A percentile compares a stretch with the other conserved stretches of the same genome.
Conservation (phyloP, 1,139 yeast species). For the Entelexis sorbosivorans region DNA sequence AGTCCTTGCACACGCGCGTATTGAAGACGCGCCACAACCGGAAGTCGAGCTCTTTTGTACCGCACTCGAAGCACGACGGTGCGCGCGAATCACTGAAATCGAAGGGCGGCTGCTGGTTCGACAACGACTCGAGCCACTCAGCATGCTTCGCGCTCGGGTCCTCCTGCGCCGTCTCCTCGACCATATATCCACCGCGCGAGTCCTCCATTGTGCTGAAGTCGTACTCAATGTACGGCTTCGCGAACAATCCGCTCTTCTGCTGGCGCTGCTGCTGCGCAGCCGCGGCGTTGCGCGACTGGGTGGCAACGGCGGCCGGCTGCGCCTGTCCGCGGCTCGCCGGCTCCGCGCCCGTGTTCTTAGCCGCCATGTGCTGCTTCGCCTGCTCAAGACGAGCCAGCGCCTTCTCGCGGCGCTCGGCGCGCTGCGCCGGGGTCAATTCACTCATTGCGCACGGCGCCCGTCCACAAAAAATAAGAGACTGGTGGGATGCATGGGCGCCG, state of each 20-base stretch:
- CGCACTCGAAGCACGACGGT: constrained; percentile 75
- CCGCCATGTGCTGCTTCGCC: constrained; percentile 30
- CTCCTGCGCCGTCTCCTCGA: constrained; percentile 36
- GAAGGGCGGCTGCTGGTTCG: constrained; percentile 23
- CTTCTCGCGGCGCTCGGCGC: constrained; percentile 49
- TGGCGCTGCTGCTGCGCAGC: constrained; percentile 21
- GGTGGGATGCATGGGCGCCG: no score
- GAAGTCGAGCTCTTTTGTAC: constrained; percentile 62
- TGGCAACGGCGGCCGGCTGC: constrained; percentile 22
- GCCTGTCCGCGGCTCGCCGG: constrained; percentile 19
- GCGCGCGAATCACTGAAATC: constrained; percentile 44
- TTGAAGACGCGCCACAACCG: constrained; percentile 54
- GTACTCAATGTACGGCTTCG: constrained; percentile 60
- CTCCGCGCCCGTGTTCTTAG: not conserved
- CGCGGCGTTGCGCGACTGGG: constrained; percentile 22
- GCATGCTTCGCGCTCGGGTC: constrained; percentile 45
- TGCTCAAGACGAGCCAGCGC: constrained; percentile 49
- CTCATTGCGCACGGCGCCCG: constrained; percentile 5
- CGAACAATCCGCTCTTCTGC: constrained; percentile 33
- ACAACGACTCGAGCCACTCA: constrained; percentile 66
- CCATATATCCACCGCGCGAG: constrained; percentile 74
- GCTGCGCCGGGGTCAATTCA: constrained; percentile 19
- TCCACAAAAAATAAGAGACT: not conserved
- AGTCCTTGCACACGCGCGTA: constrained; percentile 65
- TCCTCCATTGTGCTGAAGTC: constrained; percentile 82